phyloP scores from a whole-genome alignment of 2,329 filamentous ascomycete species.

The Colletotrichum incanum region DNA sequence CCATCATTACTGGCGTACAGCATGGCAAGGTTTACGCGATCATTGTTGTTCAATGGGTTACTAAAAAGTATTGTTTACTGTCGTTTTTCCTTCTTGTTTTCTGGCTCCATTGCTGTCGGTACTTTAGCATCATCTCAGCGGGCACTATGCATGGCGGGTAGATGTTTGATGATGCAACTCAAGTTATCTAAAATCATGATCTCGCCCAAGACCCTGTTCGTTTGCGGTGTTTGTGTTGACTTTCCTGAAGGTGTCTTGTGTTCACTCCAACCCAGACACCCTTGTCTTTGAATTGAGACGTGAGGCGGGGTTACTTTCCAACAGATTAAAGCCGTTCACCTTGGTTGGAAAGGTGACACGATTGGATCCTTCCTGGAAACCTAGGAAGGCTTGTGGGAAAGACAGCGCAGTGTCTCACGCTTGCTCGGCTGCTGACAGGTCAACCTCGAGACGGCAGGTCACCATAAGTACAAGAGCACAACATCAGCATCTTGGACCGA shows the following conservation, averaged over 20 bases:
- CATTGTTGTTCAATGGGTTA: background rate
- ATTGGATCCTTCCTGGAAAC: too few species aligned
- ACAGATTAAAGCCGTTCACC: background rate
- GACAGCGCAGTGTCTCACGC: too few species aligned
- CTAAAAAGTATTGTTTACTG: slow-evolving; percentile 7
- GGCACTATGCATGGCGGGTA: background rate
- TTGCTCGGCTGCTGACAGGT: background rate
- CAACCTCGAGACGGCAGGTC: background rate
- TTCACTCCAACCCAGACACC: background rate
- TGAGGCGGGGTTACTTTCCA: background rate
- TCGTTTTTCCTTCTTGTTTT: background rate
- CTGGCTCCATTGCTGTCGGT: background rate
- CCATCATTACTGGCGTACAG: slow-evolving; percentile 26
- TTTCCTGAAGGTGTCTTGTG: background rate
- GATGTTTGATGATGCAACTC: background rate
- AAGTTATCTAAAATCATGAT: background rate
- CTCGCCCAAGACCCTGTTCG: background rate
- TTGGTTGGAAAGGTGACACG: background rate
- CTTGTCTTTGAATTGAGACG: background rate
- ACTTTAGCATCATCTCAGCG: background rate
- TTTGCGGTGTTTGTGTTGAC: background rate
- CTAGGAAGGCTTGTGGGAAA: too few species aligned
- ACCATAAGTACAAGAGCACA: too few species aligned
- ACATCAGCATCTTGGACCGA: background rate
- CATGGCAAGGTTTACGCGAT: background rate